These are phyloP conservation scores for Fusarium guadeloupense DNA, from an alignment of 2,329 filamentous ascomycete genomes.

Conservation along the genomic window DNA sequence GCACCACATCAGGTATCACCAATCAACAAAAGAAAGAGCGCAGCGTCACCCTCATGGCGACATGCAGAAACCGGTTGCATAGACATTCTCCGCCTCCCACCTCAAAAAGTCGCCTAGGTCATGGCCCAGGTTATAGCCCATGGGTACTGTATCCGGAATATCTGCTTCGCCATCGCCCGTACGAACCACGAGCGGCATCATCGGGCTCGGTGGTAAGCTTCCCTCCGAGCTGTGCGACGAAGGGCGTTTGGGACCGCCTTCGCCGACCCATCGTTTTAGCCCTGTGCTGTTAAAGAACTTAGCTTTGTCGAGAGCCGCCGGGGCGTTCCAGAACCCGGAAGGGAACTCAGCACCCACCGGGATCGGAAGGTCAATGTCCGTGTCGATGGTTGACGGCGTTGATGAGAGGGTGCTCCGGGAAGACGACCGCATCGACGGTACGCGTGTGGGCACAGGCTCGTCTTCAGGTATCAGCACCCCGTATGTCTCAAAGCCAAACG, in stretches of 20 bases:
- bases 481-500: slow-evolving; percentile 57
- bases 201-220: slow-evolving; percentile 61
- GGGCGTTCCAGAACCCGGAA: slow-evolving; percentile 48
- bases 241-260: slow-evolving; percentile 47
- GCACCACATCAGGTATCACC: slow-evolving; percentile 5
- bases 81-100: slow-evolving; percentile 65
- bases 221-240: slow-evolving; percentile 40
- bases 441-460: slow-evolving; percentile 1
- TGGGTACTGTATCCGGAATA: slow-evolving; percentile 54
- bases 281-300: slow-evolving; percentile 46
- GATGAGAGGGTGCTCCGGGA: slow-evolving; percentile 40
- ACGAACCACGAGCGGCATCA: slow-evolving; percentile 57
- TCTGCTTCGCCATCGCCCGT: slow-evolving; percentile 49
- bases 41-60: slow-evolving; percentile 15
- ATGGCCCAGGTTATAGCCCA: slow-evolving; percentile 69
- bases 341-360: slow-evolving; percentile 49
- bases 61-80: slow-evolving; percentile 44
- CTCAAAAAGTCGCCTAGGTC: slow-evolving; percentile 67
- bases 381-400: slow-evolving; percentile 44
- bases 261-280: slow-evolving; percentile 51
- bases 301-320: slow-evolving; percentile 43
- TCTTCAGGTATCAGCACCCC: slow-evolving; percentile 51
- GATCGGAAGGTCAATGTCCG: slow-evolving; percentile 51
- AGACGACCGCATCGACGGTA: slow-evolving; percentile 34
- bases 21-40: slow-evolving; percentile 2